phyloP scores from a whole-genome alignment of 192 early-diverging fungal genomes.

The Oehlia diaphana region DNA sequence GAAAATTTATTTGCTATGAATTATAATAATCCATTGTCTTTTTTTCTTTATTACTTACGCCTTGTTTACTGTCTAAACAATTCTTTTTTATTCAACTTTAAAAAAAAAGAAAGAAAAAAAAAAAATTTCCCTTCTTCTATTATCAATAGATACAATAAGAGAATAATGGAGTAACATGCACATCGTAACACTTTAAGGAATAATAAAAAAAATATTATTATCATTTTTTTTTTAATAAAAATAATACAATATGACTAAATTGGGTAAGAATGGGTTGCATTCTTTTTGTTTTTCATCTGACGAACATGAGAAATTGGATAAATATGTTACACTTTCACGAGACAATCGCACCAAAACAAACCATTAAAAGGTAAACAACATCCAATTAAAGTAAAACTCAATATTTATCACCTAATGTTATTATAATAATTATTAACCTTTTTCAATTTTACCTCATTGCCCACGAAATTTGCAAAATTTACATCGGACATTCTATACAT shows the following conservation, averaged over 20 bases:
- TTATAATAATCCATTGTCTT: too few relatives aligned
- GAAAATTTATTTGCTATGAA: too few relatives aligned
- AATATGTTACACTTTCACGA: conserved; percentile 4
- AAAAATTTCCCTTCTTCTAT: too few relatives aligned
- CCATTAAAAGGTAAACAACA: neutral
- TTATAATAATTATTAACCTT: neutral
- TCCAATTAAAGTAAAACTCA: too few relatives aligned
- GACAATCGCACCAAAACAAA: conserved; percentile 10
- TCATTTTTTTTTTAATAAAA: neutral
- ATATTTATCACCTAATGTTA: neutral
- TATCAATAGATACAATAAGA: neutral
- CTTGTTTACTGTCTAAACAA: too few relatives aligned
- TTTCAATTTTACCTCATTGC: neutral
- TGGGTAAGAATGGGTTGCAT: conserved; percentile 3
- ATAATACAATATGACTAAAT: conserved; percentile 21
- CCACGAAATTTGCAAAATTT: too few relatives aligned
- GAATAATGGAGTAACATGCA: neutral
- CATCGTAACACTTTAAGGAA: too few relatives aligned
- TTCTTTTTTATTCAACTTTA: too few relatives aligned
- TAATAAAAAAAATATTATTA: neutral
- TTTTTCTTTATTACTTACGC: too few relatives aligned
- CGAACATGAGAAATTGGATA: conserved; percentile 17
- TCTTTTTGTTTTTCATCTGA: conserved; percentile 13
- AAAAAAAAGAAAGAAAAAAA: too few relatives aligned
- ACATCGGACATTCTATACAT: too few relatives aligned